These are phyloP conservation scores for Triticum monococcum DNA, from an alignment of 176 grass and related monocot species.

Conservation along the genomic window DNA sequence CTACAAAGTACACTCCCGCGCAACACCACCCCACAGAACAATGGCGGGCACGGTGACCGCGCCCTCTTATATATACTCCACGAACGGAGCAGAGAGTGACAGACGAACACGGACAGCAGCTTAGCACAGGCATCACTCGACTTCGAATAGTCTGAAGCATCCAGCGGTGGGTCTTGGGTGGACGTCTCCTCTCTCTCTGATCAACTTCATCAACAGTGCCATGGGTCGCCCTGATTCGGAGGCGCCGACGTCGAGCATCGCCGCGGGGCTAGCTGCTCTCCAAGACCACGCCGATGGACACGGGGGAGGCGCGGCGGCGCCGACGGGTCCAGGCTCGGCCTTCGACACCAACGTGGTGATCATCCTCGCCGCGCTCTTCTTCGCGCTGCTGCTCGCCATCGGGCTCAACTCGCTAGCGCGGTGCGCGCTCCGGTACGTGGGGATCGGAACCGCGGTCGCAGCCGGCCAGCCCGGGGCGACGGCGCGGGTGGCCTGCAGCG, in stretches of 20 bases:
- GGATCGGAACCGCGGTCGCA: neutral
- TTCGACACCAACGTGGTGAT: conserved; percentile 81
- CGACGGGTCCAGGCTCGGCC: neutral
- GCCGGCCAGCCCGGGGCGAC: neutral
- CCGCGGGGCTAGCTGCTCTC: neutral
- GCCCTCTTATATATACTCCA: neutral
- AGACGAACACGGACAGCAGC: neutral
- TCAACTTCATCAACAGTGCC: neutral
- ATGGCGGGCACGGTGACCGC: neutral
- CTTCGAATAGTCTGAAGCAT: neutral
- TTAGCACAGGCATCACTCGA: neutral
- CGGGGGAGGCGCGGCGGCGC: conserved; percentile 6
- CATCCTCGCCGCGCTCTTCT: conserved; percentile 72
- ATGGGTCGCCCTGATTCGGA: conserved; percentile 10
- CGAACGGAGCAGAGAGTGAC: neutral
- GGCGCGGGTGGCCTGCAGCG: neutral
- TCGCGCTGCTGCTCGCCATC: conserved; percentile 58
- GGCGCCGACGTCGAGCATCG: neutral
- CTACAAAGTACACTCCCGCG: neutral
- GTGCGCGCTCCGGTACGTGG: conserved; percentile 48
- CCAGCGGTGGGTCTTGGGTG: neutral
- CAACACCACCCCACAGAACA: neutral
- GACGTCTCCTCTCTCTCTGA: too few relatives aligned
- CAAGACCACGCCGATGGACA: neutral
- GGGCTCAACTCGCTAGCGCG: conserved; percentile 64